A percentile compares a stretch with the other conserved stretches of the same genome.
These are phyloP conservation scores for Lachancea lanzarotensis DNA, from an alignment of 805 yeast species.

Conservation along the genomic window DNA sequence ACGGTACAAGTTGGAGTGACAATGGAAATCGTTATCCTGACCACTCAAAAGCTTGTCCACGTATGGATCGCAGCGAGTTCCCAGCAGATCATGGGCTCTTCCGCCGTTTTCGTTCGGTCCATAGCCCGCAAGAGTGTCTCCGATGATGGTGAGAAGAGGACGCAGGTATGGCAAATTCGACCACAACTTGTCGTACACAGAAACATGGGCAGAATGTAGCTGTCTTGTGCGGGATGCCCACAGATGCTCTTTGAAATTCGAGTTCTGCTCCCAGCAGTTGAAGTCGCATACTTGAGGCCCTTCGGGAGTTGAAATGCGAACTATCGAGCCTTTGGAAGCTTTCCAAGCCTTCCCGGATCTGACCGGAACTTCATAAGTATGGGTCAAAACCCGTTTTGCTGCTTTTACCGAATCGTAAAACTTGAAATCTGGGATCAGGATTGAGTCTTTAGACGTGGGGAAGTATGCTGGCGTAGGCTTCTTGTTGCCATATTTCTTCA, in stretches of 20 bases:
- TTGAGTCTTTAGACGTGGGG: slow-evolving; percentile 14
- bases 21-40: slow-evolving; percentile 58
- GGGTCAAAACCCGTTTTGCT: slow-evolving; percentile 6
- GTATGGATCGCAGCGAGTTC: slow-evolving; percentile 66
- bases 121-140: slow-evolving; percentile 47
- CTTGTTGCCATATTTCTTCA: slow-evolving; percentile 8
- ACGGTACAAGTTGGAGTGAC: slow-evolving; percentile 58
- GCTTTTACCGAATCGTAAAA: slow-evolving; percentile 10
- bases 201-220: slow-evolving; percentile 56
- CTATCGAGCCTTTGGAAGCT: slow-evolving; percentile 54
- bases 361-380: slow-evolving; percentile 32
- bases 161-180: slow-evolving; percentile 59
- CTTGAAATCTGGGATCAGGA: slow-evolving; percentile 11
- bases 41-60: slow-evolving; percentile 59
- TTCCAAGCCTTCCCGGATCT: slow-evolving; percentile 57
- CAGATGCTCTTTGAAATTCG: slow-evolving; percentile 53
- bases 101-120: slow-evolving; percentile 62
- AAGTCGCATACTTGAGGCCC: slow-evolving; percentile 70
- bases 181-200: slow-evolving; percentile 57
- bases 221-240: slow-evolving; percentile 70
- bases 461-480: slow-evolving; percentile 16
- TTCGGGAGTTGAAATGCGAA: slow-evolving; percentile 56
- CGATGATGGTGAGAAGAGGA: slow-evolving; percentile 58
- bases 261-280: slow-evolving; percentile 53
- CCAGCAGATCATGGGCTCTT: slow-evolving; percentile 56